Base-by-base conservation (phyloP, 2,329 filamentous ascomycete species). In the Neofusicoccum laricinum region DNA sequence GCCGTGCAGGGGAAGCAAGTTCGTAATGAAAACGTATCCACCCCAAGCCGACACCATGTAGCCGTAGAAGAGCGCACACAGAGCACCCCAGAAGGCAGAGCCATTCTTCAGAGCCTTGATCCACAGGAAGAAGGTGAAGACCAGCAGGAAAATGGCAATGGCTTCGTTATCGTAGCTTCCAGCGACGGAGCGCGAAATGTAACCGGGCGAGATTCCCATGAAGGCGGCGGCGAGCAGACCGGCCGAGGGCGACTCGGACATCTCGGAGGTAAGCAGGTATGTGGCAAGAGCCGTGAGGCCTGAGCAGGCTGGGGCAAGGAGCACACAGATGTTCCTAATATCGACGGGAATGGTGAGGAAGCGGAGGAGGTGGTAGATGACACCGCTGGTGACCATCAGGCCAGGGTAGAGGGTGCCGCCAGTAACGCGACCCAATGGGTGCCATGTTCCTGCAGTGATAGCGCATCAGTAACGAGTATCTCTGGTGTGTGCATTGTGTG, bases 11-110 rank as follows among this genome's bases (percentile, higher is more conserved):
- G 95, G 95, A 66, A 99, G 88, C 79, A 99, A 82, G 77, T 96
- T 97, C 67, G 96, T 99, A 75, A 99, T 99, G 86, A 99, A 99
- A 73, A 97, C 95, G 78, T 99, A 99, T 75, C 95, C 95, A 85
- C 95, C 95, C 95, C 95, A 99, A 17, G 96, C 96, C 55, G 94
- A 95, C 68, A 99, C 95, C 95, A 99, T 99, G 87, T 99, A 99
- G 74, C 95, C 95, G 80, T 99, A 99, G 81, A 96, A 98, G 63
- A 99, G 85, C 48, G 95, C 95, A 71, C 93, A 95, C 67, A 97
- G 84, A 41, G 92, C 93, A 71, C 93, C 94, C 94, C 94, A 99
- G 79, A 97, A 91, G 77, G 96, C 93, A 58, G 95, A 98, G 30
- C 95, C 95, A 65, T 93, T 86, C 84, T 99, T 99, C 70, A 99